These are phyloP conservation scores for Naganishia antarctica DNA, from an alignment of 768 basidiomycete genomes.

Conservation along the genomic window DNA sequence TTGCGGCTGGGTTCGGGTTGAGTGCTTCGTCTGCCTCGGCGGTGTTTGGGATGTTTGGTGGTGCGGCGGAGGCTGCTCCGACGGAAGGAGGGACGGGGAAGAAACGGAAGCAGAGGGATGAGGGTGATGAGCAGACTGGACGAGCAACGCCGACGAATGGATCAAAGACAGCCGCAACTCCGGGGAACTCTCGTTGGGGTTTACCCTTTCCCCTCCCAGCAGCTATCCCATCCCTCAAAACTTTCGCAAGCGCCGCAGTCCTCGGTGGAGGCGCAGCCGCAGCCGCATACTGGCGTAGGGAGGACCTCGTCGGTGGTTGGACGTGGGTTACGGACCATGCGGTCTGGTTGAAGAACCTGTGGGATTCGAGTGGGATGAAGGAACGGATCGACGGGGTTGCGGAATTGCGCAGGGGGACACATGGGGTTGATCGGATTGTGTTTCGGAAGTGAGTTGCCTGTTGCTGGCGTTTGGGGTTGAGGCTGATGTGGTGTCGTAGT, in stretches of 20 bases:
- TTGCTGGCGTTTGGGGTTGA: not conserved
- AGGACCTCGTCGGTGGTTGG: slow-evolving; percentile 67
- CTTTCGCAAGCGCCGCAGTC: slow-evolving; percentile 53
- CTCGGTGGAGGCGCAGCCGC: slow-evolving; percentile 68
- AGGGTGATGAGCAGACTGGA: too few relatives aligned
- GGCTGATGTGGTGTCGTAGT: slow-evolving; percentile 50
- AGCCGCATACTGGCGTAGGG: slow-evolving; percentile 73
- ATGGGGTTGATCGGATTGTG: slow-evolving; percentile 53
- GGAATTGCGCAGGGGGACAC: slow-evolving; percentile 57
- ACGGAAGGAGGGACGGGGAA: slow-evolving; percentile 11
- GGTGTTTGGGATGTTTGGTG: slow-evolving; percentile 26
- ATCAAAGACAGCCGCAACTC: slow-evolving; percentile 23
- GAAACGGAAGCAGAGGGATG: not conserved
- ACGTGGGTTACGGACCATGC: slow-evolving; percentile 79
- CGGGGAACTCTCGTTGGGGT: slow-evolving; percentile 27
- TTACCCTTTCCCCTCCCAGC: too few relatives aligned
- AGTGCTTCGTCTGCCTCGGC: not conserved
- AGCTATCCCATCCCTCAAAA: slow-evolving; percentile 22
- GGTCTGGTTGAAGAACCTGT: slow-evolving; percentile 78
- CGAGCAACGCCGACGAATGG: slow-evolving; percentile 27
- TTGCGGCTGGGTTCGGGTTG: slow-evolving; percentile 53
- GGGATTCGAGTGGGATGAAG: slow-evolving; percentile 67
- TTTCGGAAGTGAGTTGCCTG: slow-evolving; percentile 64
- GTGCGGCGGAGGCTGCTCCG: too few relatives aligned
- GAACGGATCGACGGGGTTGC: slow-evolving; percentile 62